Percentiles rank a stretch among this genome's conserved stretches.
Conservation (phyloP, 805 yeast species). For the Lipomyces starkeyi region DNA sequence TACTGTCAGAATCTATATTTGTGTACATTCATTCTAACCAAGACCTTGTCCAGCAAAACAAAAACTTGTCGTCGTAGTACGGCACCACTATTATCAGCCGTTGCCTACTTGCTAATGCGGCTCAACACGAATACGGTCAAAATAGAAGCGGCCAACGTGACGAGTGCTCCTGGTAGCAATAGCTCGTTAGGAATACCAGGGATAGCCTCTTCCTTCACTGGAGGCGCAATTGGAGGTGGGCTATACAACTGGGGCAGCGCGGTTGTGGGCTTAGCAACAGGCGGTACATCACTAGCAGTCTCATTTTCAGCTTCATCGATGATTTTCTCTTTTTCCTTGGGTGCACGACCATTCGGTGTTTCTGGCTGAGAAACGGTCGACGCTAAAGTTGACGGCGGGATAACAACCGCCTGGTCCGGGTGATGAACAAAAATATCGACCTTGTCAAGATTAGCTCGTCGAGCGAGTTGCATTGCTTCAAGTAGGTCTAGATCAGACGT, state of each 20-base stretch:
- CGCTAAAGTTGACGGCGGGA: constrained; percentile 37
- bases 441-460: constrained; percentile 57
- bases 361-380: constrained; percentile 38
- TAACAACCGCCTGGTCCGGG: constrained; percentile 55
- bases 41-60: not conserved
- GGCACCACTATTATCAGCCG: not conserved
- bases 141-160: constrained; percentile 64
- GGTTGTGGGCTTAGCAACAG: not conserved
- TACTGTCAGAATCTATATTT: not conserved
- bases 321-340: not conserved
- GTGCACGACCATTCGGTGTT: constrained; percentile 6
- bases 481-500: constrained; percentile 73
- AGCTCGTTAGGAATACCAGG: constrained; percentile 66
- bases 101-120: constrained; percentile 41
- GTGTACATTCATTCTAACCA: not conserved
- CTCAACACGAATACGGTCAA: constrained; percentile 61
- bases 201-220: constrained; percentile 45
- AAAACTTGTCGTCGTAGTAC: constrained; percentile 1
- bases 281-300: not conserved
- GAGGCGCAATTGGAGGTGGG: constrained; percentile 15
- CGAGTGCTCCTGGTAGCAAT: constrained; percentile 67
- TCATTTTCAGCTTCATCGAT: not conserved
- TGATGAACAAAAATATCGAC: constrained; percentile 78
- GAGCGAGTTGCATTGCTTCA: constrained; percentile 71
- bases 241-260: constrained; percentile 18